Evolutionary conservation across 345 rosid genomes (phyloP).

Genomic region (Iberis pinnata): DNA sequence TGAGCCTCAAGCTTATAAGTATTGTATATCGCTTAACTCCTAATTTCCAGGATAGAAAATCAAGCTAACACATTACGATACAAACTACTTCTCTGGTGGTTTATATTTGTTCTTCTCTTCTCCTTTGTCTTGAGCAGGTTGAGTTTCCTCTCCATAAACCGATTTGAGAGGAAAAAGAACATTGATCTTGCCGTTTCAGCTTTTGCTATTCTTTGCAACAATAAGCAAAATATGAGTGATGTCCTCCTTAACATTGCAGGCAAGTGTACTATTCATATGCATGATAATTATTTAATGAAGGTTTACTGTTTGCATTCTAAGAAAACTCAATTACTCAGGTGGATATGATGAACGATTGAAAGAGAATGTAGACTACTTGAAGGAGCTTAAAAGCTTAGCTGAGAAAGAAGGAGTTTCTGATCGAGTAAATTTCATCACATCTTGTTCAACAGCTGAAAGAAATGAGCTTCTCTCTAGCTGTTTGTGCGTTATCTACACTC

Average conservation of each 20-base stretch:
- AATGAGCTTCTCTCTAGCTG: constrained; percentile 69
- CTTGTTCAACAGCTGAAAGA: constrained; percentile 85
- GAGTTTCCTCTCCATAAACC: constrained; percentile 78
- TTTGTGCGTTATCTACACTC: constrained; percentile 76
- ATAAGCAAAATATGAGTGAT: constrained; percentile 37
- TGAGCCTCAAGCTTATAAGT: constrained; percentile 51
- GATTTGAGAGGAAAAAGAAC: constrained; percentile 89
- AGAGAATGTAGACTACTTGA: constrained; percentile 84
- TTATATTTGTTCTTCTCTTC: not conserved
- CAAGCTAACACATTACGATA: too few relatives aligned
- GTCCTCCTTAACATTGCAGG: constrained; percentile 72
- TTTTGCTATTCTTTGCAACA: constrained; percentile 56
- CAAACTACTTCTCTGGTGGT: not conserved
- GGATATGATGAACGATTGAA: constrained; percentile 70
- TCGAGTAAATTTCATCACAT: constrained; percentile 56
- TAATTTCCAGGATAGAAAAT: not conserved
- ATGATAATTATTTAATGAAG: not conserved
- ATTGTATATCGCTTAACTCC: constrained; percentile 37
- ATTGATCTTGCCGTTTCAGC: constrained; percentile 81
- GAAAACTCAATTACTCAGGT: constrained; percentile 38
- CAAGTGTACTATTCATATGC: constrained; percentile 25
- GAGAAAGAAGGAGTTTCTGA: constrained; percentile 52
- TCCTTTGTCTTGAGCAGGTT: constrained; percentile 45
- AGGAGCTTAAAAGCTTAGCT: constrained; percentile 62
- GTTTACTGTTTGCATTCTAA: constrained; percentile 11